Conservation (phyloP, 75 land plant species). For the Selaginella moellendorffii region DNA sequence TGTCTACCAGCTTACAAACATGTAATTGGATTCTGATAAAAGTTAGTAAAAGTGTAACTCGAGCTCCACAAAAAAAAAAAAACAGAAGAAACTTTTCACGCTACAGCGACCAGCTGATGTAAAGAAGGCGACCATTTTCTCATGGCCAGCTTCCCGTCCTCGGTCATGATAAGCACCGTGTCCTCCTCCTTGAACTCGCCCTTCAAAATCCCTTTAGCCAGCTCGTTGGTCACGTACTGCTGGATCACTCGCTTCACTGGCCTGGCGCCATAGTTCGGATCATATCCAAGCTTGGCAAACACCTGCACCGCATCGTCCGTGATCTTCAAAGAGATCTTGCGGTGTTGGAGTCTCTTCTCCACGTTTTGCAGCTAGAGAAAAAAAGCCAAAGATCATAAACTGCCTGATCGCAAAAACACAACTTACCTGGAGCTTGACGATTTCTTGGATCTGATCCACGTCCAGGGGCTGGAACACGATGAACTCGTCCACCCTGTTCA, state of each 20-base stretch:
- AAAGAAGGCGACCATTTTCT: background rate
- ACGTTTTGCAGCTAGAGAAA: slow-evolving; percentile 33
- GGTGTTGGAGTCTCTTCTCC: slow-evolving; percentile 33
- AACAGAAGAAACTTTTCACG: too few relatives aligned
- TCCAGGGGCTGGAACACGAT: background rate
- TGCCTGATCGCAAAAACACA: too few relatives aligned
- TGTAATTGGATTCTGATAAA: too few relatives aligned
- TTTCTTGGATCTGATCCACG: background rate
- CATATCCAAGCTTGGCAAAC: slow-evolving; percentile 44
- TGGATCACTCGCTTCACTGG: slow-evolving; percentile 59
- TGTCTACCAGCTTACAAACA: too few relatives aligned
- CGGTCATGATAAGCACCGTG: slow-evolving; percentile 37
- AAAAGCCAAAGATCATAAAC: background rate
- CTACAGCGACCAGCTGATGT: background rate
- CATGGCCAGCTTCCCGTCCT: slow-evolving; percentile 7
- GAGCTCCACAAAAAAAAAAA: too few relatives aligned
- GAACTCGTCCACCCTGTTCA: background rate
- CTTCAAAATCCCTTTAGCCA: slow-evolving; percentile 37
- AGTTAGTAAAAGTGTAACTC: too few relatives aligned
- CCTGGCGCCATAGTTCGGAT: slow-evolving; percentile 59
- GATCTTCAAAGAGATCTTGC: slow-evolving; percentile 39
- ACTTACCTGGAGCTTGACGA: background rate
- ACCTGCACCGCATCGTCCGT: slow-evolving; percentile 40
- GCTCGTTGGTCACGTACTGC: slow-evolving; percentile 45
- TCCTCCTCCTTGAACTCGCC: slow-evolving; percentile 49